Base-by-base conservation (phyloP, 345 rosid species). In the Anastatica hierochuntica region DNA sequence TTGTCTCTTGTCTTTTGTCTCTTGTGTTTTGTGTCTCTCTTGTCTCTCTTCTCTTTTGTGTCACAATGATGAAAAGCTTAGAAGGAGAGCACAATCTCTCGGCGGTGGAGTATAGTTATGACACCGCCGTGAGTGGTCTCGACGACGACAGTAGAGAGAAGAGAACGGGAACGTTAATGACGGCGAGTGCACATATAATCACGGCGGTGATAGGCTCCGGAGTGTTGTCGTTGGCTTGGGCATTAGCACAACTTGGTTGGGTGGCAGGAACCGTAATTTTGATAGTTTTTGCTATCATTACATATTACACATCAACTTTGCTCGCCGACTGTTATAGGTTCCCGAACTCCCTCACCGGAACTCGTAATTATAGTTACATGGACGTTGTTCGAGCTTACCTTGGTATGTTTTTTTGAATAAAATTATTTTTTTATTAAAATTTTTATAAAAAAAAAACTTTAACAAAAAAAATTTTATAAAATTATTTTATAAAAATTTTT, bases 151-250 rank as follows among this genome's bases (percentile, higher is more conserved):
- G 70, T 0, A 10, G 59, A 35, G 70, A 65, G 53, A 65, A 65
- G 48, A 45, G 70, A 62, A 82, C 82, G 2, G 96, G 94, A 76
- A 87, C 92, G 4, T 77, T 89, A 90, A 14, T 82, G 0, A 82
- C 90, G 13, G 96, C 96, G 0, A 84, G 92, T 67, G 87, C 96
- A 4, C 98, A 90, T 66, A 90, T 90, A 18, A 90, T 90, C 19
- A 90, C 98, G 2, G 96, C 96, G 9, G 96, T 90, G 60, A 90
- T 90, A 15, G 98, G 95, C 4, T 87, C 94, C 1, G 98, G 98
- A 16, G 96, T 87, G 60, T 60, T 90, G 48, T 76, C 95, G 5
- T 68, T 90, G 64, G 84, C 98, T 41, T 87, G 95, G 98, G 85
- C 92, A 0, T 81, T 83, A 14, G 95, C 98, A 1, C 95, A 90